These are phyloP conservation scores for Cryptococcus neoformans DNA, from an alignment of 1,284 basidiomycete genomes.

Conservation along the genomic window DNA sequence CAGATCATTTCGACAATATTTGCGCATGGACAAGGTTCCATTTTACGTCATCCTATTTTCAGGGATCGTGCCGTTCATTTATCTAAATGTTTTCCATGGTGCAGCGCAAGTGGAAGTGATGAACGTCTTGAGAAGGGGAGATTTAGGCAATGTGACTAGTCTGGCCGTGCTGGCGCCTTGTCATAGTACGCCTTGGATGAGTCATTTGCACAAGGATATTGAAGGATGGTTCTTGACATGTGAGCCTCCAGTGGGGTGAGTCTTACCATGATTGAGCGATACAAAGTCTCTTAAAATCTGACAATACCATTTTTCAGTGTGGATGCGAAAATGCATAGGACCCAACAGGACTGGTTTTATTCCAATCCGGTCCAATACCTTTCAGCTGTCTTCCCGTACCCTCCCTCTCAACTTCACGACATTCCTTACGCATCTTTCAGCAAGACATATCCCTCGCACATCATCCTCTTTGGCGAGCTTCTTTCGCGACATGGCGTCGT, in stretches of 20 bases:
- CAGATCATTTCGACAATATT: slow-evolving; percentile 35
- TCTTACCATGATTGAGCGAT: background rate
- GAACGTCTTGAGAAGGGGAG: slow-evolving; percentile 31
- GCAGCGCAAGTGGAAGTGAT: slow-evolving; percentile 73
- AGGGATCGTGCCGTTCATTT: slow-evolving; percentile 60
- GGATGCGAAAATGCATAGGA: slow-evolving; percentile 24
- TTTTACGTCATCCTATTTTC: slow-evolving; percentile 56
- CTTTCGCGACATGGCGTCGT: slow-evolving; percentile 3
- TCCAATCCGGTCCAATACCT: slow-evolving; percentile 63
- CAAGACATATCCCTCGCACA: slow-evolving; percentile 20
- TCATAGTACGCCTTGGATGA: slow-evolving; percentile 95
- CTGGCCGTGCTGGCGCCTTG: slow-evolving; percentile 93
- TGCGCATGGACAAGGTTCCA: slow-evolving; percentile 37
- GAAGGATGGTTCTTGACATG: slow-evolving; percentile 74
- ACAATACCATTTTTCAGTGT: background rate
- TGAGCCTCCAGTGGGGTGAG: slow-evolving; percentile 78
- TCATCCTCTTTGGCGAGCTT: slow-evolving; percentile 27
- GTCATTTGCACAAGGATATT: slow-evolving; percentile 73
- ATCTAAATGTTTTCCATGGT: slow-evolving; percentile 69
- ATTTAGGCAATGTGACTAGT: slow-evolving; percentile 42
- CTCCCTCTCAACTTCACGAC: slow-evolving; percentile 26
- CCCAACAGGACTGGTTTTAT: slow-evolving; percentile 32
- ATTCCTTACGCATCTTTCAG: slow-evolving; percentile 55
- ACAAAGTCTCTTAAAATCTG: background rate
- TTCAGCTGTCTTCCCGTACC: slow-evolving; percentile 58